Evolutionary conservation across 2,329 filamentous ascomycete species (phyloP).

Genomic region (Hypoxylon sp.): DNA sequence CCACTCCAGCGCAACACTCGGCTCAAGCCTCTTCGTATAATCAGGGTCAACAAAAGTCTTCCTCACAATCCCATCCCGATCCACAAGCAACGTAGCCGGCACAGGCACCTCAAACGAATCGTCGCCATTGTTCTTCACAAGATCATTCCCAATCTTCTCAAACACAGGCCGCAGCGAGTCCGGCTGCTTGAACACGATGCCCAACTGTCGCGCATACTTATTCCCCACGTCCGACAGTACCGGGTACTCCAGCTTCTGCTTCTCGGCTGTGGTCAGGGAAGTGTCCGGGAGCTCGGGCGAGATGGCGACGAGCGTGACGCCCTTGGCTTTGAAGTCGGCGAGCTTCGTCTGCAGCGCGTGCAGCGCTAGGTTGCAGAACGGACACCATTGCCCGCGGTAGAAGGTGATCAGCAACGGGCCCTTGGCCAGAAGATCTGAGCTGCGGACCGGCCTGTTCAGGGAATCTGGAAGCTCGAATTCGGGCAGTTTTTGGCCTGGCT

Average conservation of each 20-base stretch:
- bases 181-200: slow-evolving; percentile 9
- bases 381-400: slow-evolving; percentile 21
- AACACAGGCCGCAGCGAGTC: slow-evolving; percentile 2
- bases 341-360: slow-evolving; percentile 9
- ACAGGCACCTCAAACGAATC: slow-evolving; percentile 16
- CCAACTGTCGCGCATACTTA: slow-evolving; percentile 7
- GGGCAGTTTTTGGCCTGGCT: slow-evolving; percentile 10
- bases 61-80: slow-evolving; percentile 7
- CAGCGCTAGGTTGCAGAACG: slow-evolving; percentile 17
- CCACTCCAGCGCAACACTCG: slow-evolving; percentile 13
- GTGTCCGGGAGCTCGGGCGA: slow-evolving; percentile 12
- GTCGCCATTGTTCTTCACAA: slow-evolving; percentile 9
- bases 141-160: slow-evolving; percentile 6
- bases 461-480: slow-evolving; percentile 3
- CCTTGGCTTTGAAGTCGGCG: slow-evolving; percentile 18
- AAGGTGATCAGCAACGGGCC: slow-evolving; percentile 16
- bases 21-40: slow-evolving; percentile 19
- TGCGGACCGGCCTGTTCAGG: background rate
- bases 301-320: slow-evolving; percentile 18
- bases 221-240: slow-evolving; percentile 14
- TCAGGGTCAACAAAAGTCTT: slow-evolving; percentile 2
- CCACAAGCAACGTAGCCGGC: slow-evolving; percentile 13
- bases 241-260: slow-evolving; percentile 14
- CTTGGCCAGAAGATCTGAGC: background rate
- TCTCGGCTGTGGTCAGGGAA: background rate